phyloP scores from a whole-genome alignment of 2,329 filamentous ascomycete genomes.

The Aspergillus clavatus region DNA sequence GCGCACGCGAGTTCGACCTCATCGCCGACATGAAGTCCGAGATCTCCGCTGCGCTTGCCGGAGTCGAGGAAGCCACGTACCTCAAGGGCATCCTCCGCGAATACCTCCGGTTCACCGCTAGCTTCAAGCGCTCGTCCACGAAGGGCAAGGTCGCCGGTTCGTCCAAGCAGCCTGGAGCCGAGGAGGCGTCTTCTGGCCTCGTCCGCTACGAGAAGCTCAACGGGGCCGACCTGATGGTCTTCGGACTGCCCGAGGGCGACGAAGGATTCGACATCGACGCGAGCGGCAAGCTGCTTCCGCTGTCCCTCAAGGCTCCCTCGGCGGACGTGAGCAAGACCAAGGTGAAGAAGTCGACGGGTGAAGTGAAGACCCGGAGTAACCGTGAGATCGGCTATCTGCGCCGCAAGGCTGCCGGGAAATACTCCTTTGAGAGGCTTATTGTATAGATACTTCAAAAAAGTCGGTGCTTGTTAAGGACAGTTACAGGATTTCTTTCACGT shows the following conservation, averaged over 20 bases:
- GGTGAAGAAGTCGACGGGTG: constrained; percentile 60
- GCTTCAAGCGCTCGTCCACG: constrained; percentile 13
- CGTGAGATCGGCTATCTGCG: constrained; percentile 73
- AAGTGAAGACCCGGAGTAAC: constrained; percentile 62
- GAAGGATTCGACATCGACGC: constrained; percentile 29
- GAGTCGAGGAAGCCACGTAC: constrained; percentile 45
- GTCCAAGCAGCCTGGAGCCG: constrained; percentile 6
- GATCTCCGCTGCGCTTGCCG: constrained; percentile 44
- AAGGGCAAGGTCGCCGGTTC: constrained; percentile 13
- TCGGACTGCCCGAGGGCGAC: constrained; percentile 24
- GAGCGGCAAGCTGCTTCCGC: constrained; percentile 54
- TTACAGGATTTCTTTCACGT: no score
- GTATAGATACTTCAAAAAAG: constrained; percentile 46
- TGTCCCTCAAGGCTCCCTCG: constrained; percentile 63
- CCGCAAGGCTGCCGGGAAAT: constrained; percentile 73
- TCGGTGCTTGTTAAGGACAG: background rate
- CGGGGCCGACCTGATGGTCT: constrained; percentile 36
- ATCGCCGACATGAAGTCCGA: constrained; percentile 47
- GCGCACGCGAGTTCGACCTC: constrained; percentile 39
- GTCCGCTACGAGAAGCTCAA: constrained; percentile 37
- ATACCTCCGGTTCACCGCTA: constrained; percentile 40
- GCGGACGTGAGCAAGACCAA: constrained; percentile 42
- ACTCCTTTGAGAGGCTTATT: constrained; percentile 73
- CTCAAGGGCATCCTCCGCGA: constrained; percentile 45
- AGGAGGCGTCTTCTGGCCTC: constrained; percentile 14